Evolutionary conservation across 2,329 filamentous ascomycete genomes (phyloP).

Genomic region (Bipolaris oryzae): DNA sequence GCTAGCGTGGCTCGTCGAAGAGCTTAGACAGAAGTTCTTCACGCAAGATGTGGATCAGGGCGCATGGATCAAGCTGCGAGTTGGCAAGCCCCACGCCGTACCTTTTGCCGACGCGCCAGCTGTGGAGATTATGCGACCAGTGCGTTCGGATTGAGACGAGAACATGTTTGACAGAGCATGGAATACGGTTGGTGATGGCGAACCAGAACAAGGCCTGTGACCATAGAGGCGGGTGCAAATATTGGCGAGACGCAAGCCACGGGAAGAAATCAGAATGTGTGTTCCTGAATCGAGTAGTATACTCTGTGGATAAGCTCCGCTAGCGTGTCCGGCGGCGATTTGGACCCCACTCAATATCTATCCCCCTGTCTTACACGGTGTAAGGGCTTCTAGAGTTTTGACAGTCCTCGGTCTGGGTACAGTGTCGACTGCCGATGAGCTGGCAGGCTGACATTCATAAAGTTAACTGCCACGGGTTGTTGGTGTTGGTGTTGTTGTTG

Average conservation of each 20-base stretch:
- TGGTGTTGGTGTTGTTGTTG: not conserved
- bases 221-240: slow-evolving; percentile 1
- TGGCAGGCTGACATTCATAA: not conserved
- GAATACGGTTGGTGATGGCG: not conserved
- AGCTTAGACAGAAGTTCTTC: slow-evolving; percentile 52
- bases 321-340: slow-evolving; percentile 13
- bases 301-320: slow-evolving; percentile 3
- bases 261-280: slow-evolving; percentile 2
- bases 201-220: not conserved
- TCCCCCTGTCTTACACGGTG: slow-evolving; percentile 4
- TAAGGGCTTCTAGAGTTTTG: not conserved
- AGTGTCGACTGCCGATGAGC: not conserved
- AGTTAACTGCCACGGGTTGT: not conserved
- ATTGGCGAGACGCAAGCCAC: slow-evolving; percentile 10
- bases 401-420: not conserved
- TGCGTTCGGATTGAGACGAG: slow-evolving; percentile 16
- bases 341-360: slow-evolving; percentile 8
- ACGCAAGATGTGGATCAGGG: slow-evolving; percentile 37
- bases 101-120: slow-evolving; percentile 73
- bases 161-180: not conserved
- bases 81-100: slow-evolving; percentile 77
- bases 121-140: slow-evolving; percentile 61
- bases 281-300: slow-evolving; percentile 11
- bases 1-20: slow-evolving; percentile 44
- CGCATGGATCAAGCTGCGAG: slow-evolving; percentile 63